These are phyloP conservation scores for Penicillium hesseltinei DNA, from an alignment of 2,329 filamentous ascomycete genomes.

Conservation along the genomic window DNA sequence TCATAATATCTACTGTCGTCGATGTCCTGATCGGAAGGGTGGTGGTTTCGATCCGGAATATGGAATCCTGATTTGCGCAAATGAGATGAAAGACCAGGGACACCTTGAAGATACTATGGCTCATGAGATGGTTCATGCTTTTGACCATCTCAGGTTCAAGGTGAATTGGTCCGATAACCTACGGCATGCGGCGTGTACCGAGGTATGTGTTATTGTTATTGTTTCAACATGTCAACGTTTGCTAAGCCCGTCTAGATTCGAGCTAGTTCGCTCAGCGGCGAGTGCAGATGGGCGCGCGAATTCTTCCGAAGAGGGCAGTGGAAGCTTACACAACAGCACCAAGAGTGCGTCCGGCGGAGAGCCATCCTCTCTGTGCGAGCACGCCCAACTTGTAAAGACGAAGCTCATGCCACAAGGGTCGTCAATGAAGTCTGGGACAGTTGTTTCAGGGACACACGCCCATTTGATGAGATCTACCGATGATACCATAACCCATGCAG, in stretches of 20 bases:
- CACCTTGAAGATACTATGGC: conserved; percentile 92
- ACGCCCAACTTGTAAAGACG: conserved; percentile 77
- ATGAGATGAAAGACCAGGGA: conserved; percentile 74
- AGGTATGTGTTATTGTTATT: conserved; percentile 55
- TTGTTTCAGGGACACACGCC: conserved; percentile 88
- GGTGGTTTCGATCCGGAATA: conserved; percentile 85
- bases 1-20: conserved; percentile 75
- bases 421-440: conserved; percentile 99
- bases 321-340: conserved; percentile 87
- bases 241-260: conserved; percentile 63
- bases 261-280: conserved; percentile 86
- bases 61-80: conserved; percentile 90
- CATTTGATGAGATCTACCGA: conserved; percentile 95
- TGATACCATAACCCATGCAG: conserved; percentile 29
- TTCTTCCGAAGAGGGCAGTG: conserved; percentile 82
- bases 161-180: conserved; percentile 78
- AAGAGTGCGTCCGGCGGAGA: conserved; percentile 81
- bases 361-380: conserved; percentile 77
- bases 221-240: background rate
- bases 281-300: conserved; percentile 87
- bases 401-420: conserved; percentile 79
- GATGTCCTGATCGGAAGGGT: conserved; percentile 69
- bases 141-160: conserved; percentile 89
- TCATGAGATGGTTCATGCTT: conserved; percentile 98
- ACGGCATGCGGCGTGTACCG: conserved; percentile 88